These are phyloP conservation scores for Candida xyloterini DNA, from an alignment of 805 yeast species.

Conservation along the genomic window DNA sequence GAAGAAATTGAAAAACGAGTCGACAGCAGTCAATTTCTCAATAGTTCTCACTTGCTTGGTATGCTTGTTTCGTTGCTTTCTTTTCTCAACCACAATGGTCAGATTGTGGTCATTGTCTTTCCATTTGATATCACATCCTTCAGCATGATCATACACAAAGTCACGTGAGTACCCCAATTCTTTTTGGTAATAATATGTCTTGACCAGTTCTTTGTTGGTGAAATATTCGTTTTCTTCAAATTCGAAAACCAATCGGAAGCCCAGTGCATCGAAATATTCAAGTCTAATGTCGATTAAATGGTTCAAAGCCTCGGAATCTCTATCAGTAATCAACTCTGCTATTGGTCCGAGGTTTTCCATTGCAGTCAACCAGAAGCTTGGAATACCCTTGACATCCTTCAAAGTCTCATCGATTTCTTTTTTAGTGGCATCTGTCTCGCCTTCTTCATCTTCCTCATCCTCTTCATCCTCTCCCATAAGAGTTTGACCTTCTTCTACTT, in stretches of 20 bases:
- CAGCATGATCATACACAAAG: conserved; percentile 95
- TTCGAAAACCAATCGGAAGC: conserved; percentile 82
- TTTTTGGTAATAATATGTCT: conserved; percentile 90
- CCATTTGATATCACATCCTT: conserved; percentile 87
- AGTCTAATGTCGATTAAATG: conserved; percentile 67
- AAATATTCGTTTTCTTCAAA: conserved; percentile 77
- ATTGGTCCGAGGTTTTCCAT: conserved; percentile 80
- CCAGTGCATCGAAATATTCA: conserved; percentile 80
- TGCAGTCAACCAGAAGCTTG: conserved; percentile 96
- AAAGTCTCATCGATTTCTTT: conserved; percentile 26
- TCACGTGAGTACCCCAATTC: conserved; percentile 95
- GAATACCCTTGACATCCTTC: conserved; percentile 66
- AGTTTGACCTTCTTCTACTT: conserved; percentile 73
- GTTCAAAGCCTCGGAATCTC: conserved; percentile 82
- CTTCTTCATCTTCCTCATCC: conserved; percentile 33
- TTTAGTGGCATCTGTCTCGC: conserved; percentile 24
- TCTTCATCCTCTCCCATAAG: conserved; percentile 48
- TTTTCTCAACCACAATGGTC: conserved; percentile 83
- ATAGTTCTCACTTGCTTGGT: conserved; percentile 96
- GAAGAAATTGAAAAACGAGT: conserved; percentile 93
- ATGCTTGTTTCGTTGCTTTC: conserved; percentile 95
- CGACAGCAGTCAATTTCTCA: conserved; percentile 91
- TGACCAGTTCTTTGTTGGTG: conserved; percentile 66
- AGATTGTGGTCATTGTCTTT: conserved; percentile 73
- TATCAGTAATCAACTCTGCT: conserved; percentile 80